Conservation (phyloP, 331 rosid genomes). For the Rosa hybrid region DNA sequence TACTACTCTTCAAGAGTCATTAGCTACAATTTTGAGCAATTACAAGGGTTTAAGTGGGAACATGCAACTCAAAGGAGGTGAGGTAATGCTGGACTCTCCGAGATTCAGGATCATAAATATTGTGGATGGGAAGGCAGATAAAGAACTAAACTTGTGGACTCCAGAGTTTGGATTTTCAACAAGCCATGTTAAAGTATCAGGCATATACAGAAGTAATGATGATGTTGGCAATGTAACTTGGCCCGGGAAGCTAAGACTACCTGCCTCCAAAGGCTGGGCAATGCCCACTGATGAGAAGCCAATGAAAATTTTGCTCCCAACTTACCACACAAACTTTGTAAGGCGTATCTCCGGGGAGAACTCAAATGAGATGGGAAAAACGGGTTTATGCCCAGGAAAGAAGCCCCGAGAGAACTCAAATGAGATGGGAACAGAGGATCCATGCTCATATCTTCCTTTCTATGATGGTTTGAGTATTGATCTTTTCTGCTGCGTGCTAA, state of each 20-base stretch:
- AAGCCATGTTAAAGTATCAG: not conserved
- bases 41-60: slow-evolving; percentile 46
- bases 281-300: slow-evolving; percentile 39
- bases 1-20: slow-evolving; percentile 6
- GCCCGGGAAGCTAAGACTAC: slow-evolving; percentile 44
- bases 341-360: too few species aligned
- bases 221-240: slow-evolving; percentile 40
- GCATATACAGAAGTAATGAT: not conserved
- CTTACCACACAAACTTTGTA: too few species aligned
- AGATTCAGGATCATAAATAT: slow-evolving; percentile 48
- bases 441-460: too few species aligned
- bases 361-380: too few species aligned
- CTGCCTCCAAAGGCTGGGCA: slow-evolving; percentile 70
- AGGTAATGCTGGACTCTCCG: slow-evolving; percentile 27
- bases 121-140: slow-evolving; percentile 42
- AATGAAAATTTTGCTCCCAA: slow-evolving; percentile 10
- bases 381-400: too few species aligned
- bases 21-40: slow-evolving; percentile 18
- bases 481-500: too few species aligned
- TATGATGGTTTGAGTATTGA: too few species aligned
- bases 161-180: slow-evolving; percentile 34
- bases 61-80: slow-evolving; percentile 26
- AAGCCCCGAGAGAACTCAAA: too few species aligned
- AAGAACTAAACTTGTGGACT: slow-evolving; percentile 49
- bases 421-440: too few species aligned